Percentiles rank a stretch among this genome's conserved stretches.
Conservation (phyloP, 441 rosid species). For the Arabidopsis hybrid region DNA sequence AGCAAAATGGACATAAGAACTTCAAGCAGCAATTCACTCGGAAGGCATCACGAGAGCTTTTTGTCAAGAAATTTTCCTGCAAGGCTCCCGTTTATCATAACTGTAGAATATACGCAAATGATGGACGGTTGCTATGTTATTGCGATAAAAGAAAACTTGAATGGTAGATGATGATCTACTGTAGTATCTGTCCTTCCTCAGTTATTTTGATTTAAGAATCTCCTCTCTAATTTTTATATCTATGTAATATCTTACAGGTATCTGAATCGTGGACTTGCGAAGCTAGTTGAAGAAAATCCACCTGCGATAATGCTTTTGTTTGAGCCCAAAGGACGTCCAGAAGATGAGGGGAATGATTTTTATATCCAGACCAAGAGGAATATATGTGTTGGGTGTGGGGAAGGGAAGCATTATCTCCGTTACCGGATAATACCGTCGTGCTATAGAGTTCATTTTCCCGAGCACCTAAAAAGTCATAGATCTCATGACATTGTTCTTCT, state of each 20-base stretch:
- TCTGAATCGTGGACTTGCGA: slow-evolving; percentile 76
- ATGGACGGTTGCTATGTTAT: slow-evolving; percentile 91
- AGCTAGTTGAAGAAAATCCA: slow-evolving; percentile 78
- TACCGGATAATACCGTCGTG: slow-evolving; percentile 96
- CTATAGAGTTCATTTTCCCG: slow-evolving; percentile 97
- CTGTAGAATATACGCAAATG: slow-evolving; percentile 92
- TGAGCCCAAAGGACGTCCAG: slow-evolving; percentile 98
- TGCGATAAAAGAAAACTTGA: slow-evolving; percentile 92
- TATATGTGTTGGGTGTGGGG: slow-evolving; percentile 95
- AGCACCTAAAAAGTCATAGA: slow-evolving; percentile 97
- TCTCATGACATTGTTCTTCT: slow-evolving; percentile 97
- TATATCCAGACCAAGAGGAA: slow-evolving; percentile 95
- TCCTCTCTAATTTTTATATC: slow-evolving; percentile 23
- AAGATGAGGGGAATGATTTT: slow-evolving; percentile 95
- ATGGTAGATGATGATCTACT: slow-evolving; percentile 59
- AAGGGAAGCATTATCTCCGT: slow-evolving; percentile 89
- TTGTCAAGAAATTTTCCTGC: slow-evolving; percentile 95
- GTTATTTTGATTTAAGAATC: slow-evolving; percentile 26
- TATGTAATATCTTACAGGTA: slow-evolving; percentile 64
- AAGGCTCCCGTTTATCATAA: slow-evolving; percentile 96
- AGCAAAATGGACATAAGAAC: slow-evolving; percentile 62
- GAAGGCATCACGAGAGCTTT: slow-evolving; percentile 81
- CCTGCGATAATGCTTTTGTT: slow-evolving; percentile 91
- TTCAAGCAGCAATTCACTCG: slow-evolving; percentile 64
- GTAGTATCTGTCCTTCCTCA: slow-evolving; percentile 20